phyloP scores from a whole-genome alignment of 257 asterid genomes.

The Ophiorrhiza pumila region DNA sequence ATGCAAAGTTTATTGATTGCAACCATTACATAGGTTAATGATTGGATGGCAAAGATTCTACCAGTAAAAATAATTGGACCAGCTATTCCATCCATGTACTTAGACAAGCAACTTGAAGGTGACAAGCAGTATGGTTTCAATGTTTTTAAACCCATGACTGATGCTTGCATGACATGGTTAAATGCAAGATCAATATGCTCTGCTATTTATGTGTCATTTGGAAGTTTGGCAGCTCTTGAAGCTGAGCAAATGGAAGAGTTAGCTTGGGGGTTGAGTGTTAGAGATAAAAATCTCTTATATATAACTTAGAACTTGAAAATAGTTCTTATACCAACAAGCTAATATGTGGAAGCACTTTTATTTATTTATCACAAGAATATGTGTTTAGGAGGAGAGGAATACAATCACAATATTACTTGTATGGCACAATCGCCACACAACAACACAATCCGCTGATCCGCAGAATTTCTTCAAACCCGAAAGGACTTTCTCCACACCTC shows the following conservation, averaged over 20 bases:
- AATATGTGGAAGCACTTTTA: no score
- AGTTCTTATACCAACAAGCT: no score
- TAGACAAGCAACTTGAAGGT: slow-evolving; percentile 25
- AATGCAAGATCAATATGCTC: slow-evolving; percentile 8
- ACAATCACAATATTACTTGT: no score
- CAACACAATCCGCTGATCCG: no score
- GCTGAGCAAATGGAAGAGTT: slow-evolving; percentile 22
- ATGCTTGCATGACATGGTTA: slow-evolving; percentile 22
- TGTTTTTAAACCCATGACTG: slow-evolving; percentile 16
- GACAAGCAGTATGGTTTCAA: slow-evolving; percentile 24
- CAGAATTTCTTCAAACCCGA: no score
- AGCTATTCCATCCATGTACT: slow-evolving; percentile 27
- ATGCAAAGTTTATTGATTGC: no score
- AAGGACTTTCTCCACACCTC: no score
- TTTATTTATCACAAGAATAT: no score
- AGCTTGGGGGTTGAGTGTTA: slow-evolving; percentile 17
- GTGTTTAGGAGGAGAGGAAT: no score
- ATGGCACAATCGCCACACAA: no score
- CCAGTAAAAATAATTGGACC: slow-evolving; percentile 26
- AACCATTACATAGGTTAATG: slow-evolving; percentile 11
- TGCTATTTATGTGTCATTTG: slow-evolving; percentile 28
- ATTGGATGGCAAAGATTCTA: slow-evolving; percentile 14
- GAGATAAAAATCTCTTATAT: no score
- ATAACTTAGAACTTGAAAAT: no score
- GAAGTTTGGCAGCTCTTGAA: slow-evolving; percentile 19